A percentile compares a stretch with the other conserved stretches of the same genome.
phyloP scores from a whole-genome alignment of 257 asterid genomes.

The Solanum dulcamara region DNA sequence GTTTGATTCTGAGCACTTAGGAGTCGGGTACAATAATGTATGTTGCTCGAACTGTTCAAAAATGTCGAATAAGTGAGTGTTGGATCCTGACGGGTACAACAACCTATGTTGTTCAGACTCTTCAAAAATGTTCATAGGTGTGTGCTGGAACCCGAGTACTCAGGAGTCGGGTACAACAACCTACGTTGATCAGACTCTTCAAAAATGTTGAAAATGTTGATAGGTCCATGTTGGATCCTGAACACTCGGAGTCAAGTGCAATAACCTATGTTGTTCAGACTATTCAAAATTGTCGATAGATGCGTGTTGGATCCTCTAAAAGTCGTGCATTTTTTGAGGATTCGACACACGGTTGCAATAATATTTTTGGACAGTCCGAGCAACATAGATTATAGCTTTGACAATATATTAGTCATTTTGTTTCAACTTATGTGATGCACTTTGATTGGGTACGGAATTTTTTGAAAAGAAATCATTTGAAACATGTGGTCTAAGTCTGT shows the following conservation, averaged over 20 bases:
- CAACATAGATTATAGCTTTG: background rate
- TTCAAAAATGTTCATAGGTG: background rate
- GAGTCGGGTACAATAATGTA: background rate
- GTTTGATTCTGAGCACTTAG: background rate
- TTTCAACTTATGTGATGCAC: background rate
- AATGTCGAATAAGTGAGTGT: background rate
- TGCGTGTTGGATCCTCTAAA: background rate
- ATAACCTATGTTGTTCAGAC: background rate
- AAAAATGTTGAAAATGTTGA: background rate
- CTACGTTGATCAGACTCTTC: background rate
- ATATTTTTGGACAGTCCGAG: background rate
- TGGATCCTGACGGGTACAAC: background rate
- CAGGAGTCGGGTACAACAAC: background rate
- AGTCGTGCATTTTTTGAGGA: background rate
- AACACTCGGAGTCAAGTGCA: background rate
- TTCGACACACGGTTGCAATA: background rate
- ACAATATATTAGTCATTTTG: background rate
- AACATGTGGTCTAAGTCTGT: background rate
- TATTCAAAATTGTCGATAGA: too few species aligned
- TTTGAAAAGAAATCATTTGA: background rate
- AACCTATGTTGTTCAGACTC: background rate
- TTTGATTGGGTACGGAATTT: background rate
- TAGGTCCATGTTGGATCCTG: background rate
- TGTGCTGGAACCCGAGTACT: background rate
- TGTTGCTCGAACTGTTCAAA: background rate